These are phyloP conservation scores for Oryza coarctata DNA, from an alignment of 176 grass and related monocot species.

Conservation along the genomic window DNA sequence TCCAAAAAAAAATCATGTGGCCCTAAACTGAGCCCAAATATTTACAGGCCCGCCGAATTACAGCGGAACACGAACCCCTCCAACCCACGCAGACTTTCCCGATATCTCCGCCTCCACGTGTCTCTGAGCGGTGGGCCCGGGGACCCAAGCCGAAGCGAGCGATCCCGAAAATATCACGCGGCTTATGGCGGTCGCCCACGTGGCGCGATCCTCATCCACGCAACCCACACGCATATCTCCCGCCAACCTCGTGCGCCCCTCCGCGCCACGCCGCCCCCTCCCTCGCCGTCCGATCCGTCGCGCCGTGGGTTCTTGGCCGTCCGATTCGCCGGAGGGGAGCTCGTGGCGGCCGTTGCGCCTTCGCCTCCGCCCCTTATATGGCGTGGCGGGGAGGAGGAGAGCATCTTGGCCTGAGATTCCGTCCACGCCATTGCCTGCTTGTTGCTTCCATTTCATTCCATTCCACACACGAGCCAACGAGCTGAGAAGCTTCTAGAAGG, in stretches of 20 bases:
- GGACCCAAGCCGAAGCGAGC: background rate
- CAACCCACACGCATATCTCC: constrained; percentile 39
- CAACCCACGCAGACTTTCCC: background rate
- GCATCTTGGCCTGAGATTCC: background rate
- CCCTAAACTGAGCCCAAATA: background rate
- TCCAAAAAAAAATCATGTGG: background rate
- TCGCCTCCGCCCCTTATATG: constrained; percentile 22
- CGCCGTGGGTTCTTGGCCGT: background rate
- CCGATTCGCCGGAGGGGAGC: background rate
- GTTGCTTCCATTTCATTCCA: background rate
- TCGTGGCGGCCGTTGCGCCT: constrained; percentile 30
- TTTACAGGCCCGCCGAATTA: background rate
- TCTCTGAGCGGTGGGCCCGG: background rate
- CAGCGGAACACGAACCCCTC: background rate
- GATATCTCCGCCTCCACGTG: constrained; percentile 15
- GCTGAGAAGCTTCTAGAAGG: constrained; percentile 7
- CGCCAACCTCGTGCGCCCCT: constrained; percentile 12
- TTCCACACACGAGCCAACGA: background rate
- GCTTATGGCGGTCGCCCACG: constrained; percentile 62
- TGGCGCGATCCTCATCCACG: constrained; percentile 70
- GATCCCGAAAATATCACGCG: constrained; percentile 40
- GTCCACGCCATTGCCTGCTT: background rate
- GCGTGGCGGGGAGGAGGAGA: background rate
- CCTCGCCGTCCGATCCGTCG: constrained; percentile 27
- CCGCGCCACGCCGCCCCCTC: constrained; percentile 24